Percentiles rank a stretch among this genome's conserved stretches.
phyloP scores from a whole-genome alignment of 805 yeast genomes.

The Metschnikowia gelsemii region DNA sequence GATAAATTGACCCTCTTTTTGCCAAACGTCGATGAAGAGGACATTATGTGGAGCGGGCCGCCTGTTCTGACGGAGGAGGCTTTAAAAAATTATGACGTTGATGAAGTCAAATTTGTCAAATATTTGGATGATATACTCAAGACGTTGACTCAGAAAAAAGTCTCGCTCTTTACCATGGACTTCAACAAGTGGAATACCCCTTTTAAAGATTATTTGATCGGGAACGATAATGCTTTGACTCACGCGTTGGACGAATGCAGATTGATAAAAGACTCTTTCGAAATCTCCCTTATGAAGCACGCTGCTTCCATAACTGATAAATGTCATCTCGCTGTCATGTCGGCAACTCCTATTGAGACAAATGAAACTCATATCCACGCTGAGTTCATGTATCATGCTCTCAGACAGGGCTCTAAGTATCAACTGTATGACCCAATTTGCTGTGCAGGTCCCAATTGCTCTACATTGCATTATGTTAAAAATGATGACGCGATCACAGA shows the following conservation, averaged over 20 bases:
- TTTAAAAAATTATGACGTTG: conserved; percentile 66
- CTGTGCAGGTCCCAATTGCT: conserved; percentile 88
- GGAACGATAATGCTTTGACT: conserved; percentile 47
- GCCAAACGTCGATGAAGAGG: conserved; percentile 83
- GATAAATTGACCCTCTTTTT: conserved; percentile 70
- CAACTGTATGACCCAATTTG: conserved; percentile 95
- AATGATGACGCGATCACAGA: conserved; percentile 61
- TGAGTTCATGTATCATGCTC: conserved; percentile 88
- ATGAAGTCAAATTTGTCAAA: conserved; percentile 66
- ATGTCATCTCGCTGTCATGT: conserved; percentile 89
- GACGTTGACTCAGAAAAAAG: conserved; percentile 26
- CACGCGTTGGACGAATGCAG: conserved; percentile 87
- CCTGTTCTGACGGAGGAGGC: conserved; percentile 75
- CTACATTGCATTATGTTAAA: conserved; percentile 85
- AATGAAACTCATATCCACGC: conserved; percentile 94
- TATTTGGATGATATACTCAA: conserved; percentile 44
- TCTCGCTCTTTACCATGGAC: conserved; percentile 52
- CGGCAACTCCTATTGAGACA: conserved; percentile 81
- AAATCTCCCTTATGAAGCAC: conserved; percentile 68
- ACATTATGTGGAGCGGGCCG: conserved; percentile 94
- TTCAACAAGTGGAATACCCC: conserved; percentile 45
- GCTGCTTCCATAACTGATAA: conserved; percentile 86
- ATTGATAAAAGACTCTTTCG: conserved; percentile 79
- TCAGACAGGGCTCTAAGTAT: conserved; percentile 88
- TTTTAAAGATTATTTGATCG: conserved; percentile 38